Evolutionary conservation across 345 rosid species (phyloP), one percentile per base, ranked within the genome.

Genomic region (Citrus glauca): DNA sequence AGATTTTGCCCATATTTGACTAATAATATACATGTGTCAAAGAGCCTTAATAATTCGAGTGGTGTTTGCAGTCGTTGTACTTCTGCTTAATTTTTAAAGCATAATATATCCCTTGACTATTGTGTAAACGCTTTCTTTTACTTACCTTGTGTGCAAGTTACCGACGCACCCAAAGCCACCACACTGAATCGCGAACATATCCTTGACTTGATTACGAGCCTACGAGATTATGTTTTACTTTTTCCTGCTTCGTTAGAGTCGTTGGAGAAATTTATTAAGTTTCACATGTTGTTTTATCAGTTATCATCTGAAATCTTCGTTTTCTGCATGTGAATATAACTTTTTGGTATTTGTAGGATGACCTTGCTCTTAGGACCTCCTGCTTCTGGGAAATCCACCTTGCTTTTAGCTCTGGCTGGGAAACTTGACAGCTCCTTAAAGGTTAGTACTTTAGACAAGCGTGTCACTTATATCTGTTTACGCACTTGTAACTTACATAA

Each of bases 361-460:
- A 92, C 98, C 8, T 82, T 95, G 84, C 91, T 95, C 37, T 81
- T 95, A 74, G 98, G 98, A 85, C 98, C 98, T 75, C 98, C 98
- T 0, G 97, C 97, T 56, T 92, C 98, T 0, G 99, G 99, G 10
- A 93, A 93, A 84, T 92, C 98, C 33, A 86, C 95, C 27, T 85
- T 95, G 82, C 95, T 95, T 57, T 81, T 83, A 77, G 94, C 97
- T 81, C 94, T 95, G 5, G 87, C 98, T 0, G 99, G 99, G 71
- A 95, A 95, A 78, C 93, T 93, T 78, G 93, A 80, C 74, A 45
- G 79, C 75, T 77, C 72, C 68, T 70, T 95, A 57, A 84, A 91
- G 93, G 98, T 93, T 63, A 61, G 88, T 80, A 63, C 73, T 22
- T 60, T 68, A 79, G 83, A 82, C 73, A 55, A 66, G 68, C 38